A percentile compares a stretch with the other conserved stretches of the same genome.
These are phyloP conservation scores for Grifola frondosa DNA, from an alignment of 1,284 basidiomycete species.

Conservation along the genomic window DNA sequence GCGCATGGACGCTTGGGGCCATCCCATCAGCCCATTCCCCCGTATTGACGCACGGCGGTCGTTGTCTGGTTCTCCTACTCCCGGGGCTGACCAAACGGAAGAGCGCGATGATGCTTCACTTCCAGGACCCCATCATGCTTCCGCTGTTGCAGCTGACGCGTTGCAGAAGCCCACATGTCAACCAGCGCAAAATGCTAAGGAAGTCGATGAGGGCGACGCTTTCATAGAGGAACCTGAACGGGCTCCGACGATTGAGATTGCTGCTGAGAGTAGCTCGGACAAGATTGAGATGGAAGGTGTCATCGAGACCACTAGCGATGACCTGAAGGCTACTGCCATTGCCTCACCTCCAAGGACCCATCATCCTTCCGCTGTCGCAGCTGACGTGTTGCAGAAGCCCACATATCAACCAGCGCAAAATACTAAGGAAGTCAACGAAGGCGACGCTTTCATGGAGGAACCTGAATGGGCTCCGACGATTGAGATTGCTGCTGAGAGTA, in stretches of 20 bases:
- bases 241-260: neutral
- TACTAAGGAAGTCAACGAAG: no score
- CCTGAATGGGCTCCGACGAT: neutral
- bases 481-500: no score
- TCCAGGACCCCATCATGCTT: neutral
- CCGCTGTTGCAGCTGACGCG: neutral
- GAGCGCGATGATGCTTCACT: neutral
- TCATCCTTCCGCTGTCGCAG: neutral
- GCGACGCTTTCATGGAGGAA: no score
- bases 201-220: no score
- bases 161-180: neutral
- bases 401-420: no score
- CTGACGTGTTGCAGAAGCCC: neutral
- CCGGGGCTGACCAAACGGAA: conserved; percentile 6
- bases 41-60: conserved; percentile 3
- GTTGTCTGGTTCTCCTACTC: conserved; percentile 14
- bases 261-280: no score
- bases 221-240: neutral
- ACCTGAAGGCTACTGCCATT: conserved; percentile 6
- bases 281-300: no score
- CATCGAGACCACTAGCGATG: no score
- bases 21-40: conserved; percentile 61
- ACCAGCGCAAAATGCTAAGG: no score
- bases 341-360: no score
- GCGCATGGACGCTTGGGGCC: conserved; percentile 61